phyloP scores from a whole-genome alignment of 495 filamentous ascomycete genomes.

The Astrocystis sublimbata region DNA sequence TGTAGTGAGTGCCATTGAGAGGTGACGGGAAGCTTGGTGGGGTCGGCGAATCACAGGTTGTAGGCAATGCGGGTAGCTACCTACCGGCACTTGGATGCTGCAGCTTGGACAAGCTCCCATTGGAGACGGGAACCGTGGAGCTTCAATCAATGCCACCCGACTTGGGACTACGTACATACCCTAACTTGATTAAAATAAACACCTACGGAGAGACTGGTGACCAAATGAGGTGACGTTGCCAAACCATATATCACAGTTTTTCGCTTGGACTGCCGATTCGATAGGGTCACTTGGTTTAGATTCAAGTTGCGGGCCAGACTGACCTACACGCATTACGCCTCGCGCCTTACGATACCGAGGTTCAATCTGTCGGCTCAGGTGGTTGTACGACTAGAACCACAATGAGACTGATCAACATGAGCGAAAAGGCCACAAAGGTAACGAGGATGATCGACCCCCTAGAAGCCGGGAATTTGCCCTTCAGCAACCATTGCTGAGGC shows the following conservation, averaged over 20 bases:
- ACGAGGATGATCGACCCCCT: constrained; percentile 82
- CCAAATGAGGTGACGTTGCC: too few species aligned
- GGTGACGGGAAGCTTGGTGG: not conserved
- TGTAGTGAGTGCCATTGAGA: not conserved
- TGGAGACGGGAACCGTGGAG: not conserved
- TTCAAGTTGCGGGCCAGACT: too few species aligned
- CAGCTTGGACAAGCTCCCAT: not conserved
- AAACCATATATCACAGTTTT: too few species aligned
- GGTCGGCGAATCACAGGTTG: not conserved
- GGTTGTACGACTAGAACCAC: constrained; percentile 72
- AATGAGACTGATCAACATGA: constrained; percentile 71
- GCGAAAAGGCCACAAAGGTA: constrained; percentile 63
- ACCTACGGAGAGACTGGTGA: too few species aligned
- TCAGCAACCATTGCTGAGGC: constrained; percentile 81
- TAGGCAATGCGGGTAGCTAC: not conserved
- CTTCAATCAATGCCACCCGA: not conserved
- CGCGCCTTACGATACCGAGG: not conserved
- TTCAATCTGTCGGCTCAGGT: constrained; percentile 32
- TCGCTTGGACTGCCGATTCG: too few species aligned
- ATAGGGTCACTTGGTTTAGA: not conserved
- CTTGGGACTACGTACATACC: not conserved
- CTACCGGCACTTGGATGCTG: not conserved
- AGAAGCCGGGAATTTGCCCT: constrained; percentile 92
- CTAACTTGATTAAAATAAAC: too few species aligned
- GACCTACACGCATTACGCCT: too few species aligned